Conservation (phyloP, 2,329 filamentous ascomycete genomes). For the Coniochaeta sp. region DNA sequence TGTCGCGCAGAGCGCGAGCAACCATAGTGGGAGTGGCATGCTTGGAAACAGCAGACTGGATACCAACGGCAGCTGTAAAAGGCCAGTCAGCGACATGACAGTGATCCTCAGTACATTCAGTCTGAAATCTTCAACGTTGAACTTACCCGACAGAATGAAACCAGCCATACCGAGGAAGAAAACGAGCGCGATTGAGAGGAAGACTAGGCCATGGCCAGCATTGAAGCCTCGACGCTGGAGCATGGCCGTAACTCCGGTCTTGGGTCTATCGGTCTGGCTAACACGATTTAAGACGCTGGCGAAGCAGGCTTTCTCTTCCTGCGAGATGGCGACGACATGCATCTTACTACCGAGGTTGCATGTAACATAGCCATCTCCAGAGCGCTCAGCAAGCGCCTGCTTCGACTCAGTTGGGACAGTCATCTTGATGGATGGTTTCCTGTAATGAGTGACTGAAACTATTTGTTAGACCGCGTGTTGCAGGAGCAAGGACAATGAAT, state of each 20-base stretch:
- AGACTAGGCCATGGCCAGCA: background rate
- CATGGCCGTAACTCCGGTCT: background rate
- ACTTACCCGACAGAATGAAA: background rate
- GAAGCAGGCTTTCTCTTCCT: background rate
- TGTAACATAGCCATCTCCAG: background rate
- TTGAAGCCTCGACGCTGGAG: background rate
- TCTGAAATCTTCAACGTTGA: too few relatives aligned
- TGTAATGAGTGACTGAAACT: background rate
- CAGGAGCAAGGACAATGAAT: background rate
- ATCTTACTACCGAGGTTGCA: background rate
- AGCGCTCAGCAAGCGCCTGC: background rate
- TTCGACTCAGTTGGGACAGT: background rate
- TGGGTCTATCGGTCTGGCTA: background rate
- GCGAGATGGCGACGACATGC: background rate
- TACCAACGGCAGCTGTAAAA: background rate
- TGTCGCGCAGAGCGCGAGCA: background rate
- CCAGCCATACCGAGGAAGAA: background rate
- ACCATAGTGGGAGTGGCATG: background rate
- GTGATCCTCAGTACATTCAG: background rate
- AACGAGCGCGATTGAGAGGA: background rate
- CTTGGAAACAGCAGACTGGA: background rate
- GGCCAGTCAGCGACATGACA: background rate
- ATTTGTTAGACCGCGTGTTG: background rate
- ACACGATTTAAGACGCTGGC: background rate
- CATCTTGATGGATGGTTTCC: background rate